phyloP scores from a whole-genome alignment of 768 basidiomycete species.

The Mycena alexandri region DNA sequence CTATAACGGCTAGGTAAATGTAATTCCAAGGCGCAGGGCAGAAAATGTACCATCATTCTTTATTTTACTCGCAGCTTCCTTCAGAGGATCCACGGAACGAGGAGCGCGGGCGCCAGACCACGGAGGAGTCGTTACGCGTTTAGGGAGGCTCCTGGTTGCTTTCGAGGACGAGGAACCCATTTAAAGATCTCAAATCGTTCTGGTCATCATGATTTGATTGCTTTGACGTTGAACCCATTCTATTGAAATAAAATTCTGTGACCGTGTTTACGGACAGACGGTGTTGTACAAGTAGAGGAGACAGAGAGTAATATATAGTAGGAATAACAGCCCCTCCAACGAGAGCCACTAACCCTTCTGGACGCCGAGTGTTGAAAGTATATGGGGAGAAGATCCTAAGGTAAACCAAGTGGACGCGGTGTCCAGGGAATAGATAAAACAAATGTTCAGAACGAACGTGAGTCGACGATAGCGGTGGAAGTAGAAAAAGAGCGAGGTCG shows the following conservation, averaged over 20 bases:
- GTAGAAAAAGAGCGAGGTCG: slow-evolving; percentile 47
- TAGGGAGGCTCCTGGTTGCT: slow-evolving; percentile 67
- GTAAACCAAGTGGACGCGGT: slow-evolving; percentile 31
- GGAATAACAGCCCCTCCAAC: slow-evolving; percentile 53
- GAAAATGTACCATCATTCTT: slow-evolving; percentile 60
- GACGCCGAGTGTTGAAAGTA: slow-evolving; percentile 18
- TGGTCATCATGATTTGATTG: neutral
- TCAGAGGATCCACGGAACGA: slow-evolving; percentile 40
- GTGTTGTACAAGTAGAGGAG: slow-evolving; percentile 61
- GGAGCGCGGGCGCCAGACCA: slow-evolving; percentile 63
- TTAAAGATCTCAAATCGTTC: neutral
- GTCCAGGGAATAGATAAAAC: slow-evolving; percentile 34
- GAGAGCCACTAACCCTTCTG: slow-evolving; percentile 39
- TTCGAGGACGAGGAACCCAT: slow-evolving; percentile 80
- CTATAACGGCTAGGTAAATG: slow-evolving; percentile 49
- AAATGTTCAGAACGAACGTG: slow-evolving; percentile 34
- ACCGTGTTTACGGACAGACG: slow-evolving; percentile 45
- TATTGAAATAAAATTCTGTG: slow-evolving; percentile 35
- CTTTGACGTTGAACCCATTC: slow-evolving; percentile 1
- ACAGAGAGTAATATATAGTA: slow-evolving; percentile 48
- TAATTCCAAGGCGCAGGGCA: slow-evolving; percentile 13
- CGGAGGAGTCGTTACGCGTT: slow-evolving; percentile 54
- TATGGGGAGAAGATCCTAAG: slow-evolving; percentile 36
- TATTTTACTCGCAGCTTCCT: slow-evolving; percentile 60
- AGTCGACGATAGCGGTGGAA: slow-evolving; percentile 35